Evolutionary conservation across 2,329 filamentous ascomycete species (phyloP), one percentile per base, ranked within the genome.

Genomic region (Penicillium olsonii): DNA sequence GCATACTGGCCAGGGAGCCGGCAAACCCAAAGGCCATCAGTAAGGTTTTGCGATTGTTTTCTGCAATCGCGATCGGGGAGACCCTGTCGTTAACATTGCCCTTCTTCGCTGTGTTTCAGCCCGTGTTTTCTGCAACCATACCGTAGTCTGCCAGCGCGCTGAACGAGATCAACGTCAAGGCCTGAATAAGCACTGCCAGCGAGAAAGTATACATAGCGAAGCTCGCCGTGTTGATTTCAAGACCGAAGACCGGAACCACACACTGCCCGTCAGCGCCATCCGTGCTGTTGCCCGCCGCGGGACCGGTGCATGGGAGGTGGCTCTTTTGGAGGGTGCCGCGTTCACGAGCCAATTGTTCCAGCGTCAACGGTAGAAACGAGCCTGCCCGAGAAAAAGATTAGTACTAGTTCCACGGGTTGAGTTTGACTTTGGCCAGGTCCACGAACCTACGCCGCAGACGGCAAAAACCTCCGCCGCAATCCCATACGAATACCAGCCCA

Each of bases 401-500:
- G 31, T 27, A 26, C 12, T 7, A 20, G 4, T 35, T 2, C 6
- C 5, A 5, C 12, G 12, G 29, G n/a, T 17, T 4, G 1, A 11
- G 7, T 27, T 15, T 26, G n/a, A 4, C 15, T 10, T 4, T 2
- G 2, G 24, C 14, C 6, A 29, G 20, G 2, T 27, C 20, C n/a
- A 59, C 65, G 45, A 54, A 68, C 90, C 84, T 52, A 87, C 80
- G 33, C 84, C 91, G 68, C 91, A 96, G 45, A 96, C 88, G 15
- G 95, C 90, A 69, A 95, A 96, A 42, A 94, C 91, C 73, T 96
- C 92, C 19, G 91, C 90, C n/a, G 92, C 92, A 74, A 95, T 95
- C 19, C 87, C 88, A 70, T 96, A 96, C 65, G 87, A 85, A 71
- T 96, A 96, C 88, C 92, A 96, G 61, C 91, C 92, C 35, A 83